phyloP scores from a whole-genome alignment of 306 rosid species.

The Rosa rugosa region DNA sequence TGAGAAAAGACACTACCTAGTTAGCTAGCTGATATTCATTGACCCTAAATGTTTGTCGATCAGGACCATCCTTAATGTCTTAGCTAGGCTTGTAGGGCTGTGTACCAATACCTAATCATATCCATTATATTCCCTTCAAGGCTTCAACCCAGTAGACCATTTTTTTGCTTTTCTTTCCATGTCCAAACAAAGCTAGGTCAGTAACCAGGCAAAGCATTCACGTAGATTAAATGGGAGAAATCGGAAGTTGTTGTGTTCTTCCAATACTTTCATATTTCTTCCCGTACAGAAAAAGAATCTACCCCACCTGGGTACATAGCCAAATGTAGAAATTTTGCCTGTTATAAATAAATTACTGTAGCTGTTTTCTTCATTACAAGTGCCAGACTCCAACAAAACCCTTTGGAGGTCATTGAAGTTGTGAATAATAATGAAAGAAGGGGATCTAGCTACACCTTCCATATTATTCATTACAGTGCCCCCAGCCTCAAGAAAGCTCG shows the following conservation, averaged over 20 bases:
- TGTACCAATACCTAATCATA: neutral
- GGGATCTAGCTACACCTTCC: constrained; percentile 3
- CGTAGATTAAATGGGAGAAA: neutral
- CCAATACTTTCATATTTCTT: neutral
- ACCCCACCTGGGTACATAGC: neutral
- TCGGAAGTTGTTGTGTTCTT: neutral
- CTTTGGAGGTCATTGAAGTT: neutral
- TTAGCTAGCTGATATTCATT: constrained; percentile 2
- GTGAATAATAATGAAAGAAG: neutral
- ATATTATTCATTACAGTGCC: neutral
- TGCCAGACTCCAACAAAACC: neutral
- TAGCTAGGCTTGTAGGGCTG: neutral
- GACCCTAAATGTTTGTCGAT: neutral
- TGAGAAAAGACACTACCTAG: constrained; percentile 12
- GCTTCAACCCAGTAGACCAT: neutral
- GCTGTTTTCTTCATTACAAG: neutral
- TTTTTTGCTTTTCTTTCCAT: neutral
- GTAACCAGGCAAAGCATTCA: neutral
- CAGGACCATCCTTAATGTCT: neutral
- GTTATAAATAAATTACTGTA: neutral
- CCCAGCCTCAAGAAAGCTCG: neutral
- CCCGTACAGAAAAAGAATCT: neutral
- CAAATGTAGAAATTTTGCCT: neutral
- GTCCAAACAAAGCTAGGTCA: neutral
- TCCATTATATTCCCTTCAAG: neutral